Conservation (phyloP, 176 grass and related monocot genomes). For the Lolium rigidum region DNA sequence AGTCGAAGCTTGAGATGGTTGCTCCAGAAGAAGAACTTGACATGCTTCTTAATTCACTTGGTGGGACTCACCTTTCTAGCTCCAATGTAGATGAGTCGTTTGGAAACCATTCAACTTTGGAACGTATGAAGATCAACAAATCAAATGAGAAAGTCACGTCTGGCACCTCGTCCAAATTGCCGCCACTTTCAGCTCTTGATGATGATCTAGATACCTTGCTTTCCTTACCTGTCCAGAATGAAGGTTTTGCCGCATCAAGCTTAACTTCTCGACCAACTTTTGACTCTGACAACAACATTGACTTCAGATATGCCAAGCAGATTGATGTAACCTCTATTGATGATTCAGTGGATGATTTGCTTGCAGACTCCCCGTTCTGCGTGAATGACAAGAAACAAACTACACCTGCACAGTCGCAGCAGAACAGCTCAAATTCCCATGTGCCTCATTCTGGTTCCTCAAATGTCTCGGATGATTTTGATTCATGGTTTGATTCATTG, state of each 20-base stretch:
- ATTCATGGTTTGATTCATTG: slow-evolving; percentile 85
- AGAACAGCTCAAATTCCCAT: slow-evolving; percentile 14
- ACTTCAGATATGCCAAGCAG: slow-evolving; percentile 20
- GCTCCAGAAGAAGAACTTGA: slow-evolving; percentile 74
- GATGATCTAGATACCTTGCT: slow-evolving; percentile 72
- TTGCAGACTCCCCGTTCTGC: slow-evolving; percentile 31
- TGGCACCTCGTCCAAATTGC: slow-evolving; percentile 23
- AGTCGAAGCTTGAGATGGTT: slow-evolving; percentile 42
- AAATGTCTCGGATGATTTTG: slow-evolving; percentile 66
- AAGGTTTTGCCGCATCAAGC: slow-evolving; percentile 21
- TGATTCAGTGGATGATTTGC: slow-evolving; percentile 61
- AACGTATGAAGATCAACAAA: background rate
- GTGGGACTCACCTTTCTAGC: slow-evolving; percentile 57
- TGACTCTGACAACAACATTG: slow-evolving; percentile 12
- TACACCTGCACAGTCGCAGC: background rate
- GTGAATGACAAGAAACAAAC: slow-evolving; percentile 47
- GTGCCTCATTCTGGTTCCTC: slow-evolving; percentile 27
- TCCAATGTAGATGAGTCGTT: slow-evolving; percentile 27
- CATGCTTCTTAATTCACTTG: slow-evolving; percentile 67
- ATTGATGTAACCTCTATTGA: slow-evolving; percentile 44
- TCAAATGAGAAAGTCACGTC: slow-evolving; percentile 17
- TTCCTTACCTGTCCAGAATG: slow-evolving; percentile 35
- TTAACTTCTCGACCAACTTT: slow-evolving; percentile 25
- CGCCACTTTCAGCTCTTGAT: slow-evolving; percentile 32
- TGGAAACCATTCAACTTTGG: slow-evolving; percentile 11